phyloP scores from a whole-genome alignment of 495 filamentous ascomycete species.

The Hypoxylon trugodes region DNA sequence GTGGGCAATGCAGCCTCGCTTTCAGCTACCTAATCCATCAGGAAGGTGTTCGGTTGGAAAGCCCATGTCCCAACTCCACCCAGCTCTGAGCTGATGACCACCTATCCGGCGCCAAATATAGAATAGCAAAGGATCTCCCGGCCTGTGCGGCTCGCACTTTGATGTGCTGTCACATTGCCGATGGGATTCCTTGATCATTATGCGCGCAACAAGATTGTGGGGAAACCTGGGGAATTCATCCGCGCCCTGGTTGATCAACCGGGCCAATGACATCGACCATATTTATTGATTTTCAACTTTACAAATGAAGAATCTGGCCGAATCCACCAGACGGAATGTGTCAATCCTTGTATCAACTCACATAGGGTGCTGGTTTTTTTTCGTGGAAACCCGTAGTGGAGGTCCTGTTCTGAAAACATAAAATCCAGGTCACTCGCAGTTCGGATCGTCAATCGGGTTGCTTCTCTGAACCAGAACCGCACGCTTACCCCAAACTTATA shows the following conservation, averaged over 20 bases:
- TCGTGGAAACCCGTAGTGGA: neutral
- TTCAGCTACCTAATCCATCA: neutral
- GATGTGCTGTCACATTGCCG: slow-evolving; percentile 24
- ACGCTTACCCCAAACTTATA: neutral
- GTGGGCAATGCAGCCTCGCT: neutral
- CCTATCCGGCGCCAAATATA: slow-evolving; percentile 20
- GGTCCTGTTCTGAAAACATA: slow-evolving; percentile 19
- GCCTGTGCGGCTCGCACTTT: neutral
- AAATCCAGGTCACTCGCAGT: slow-evolving; percentile 25
- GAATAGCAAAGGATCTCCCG: neutral
- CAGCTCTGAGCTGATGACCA: neutral
- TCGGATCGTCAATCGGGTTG: slow-evolving; percentile 31
- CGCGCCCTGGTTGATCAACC: slow-evolving; percentile 27
- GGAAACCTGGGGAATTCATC: slow-evolving; percentile 46
- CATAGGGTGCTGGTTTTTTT: neutral
- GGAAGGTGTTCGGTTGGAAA: neutral
- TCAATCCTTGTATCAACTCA: slow-evolving; percentile 21
- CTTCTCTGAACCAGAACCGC: slow-evolving; percentile 17
- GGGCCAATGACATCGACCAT: slow-evolving; percentile 32
- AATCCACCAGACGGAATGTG: slow-evolving; percentile 34
- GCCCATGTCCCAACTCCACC: neutral
- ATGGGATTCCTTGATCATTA: slow-evolving; percentile 4
- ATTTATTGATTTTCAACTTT: slow-evolving; percentile 30
- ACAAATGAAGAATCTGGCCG: slow-evolving; percentile 34
- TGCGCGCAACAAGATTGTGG: slow-evolving; percentile 21